Conservation (phyloP, 495 filamentous ascomycete species). For the Staphylotrichum longicolle region DNA sequence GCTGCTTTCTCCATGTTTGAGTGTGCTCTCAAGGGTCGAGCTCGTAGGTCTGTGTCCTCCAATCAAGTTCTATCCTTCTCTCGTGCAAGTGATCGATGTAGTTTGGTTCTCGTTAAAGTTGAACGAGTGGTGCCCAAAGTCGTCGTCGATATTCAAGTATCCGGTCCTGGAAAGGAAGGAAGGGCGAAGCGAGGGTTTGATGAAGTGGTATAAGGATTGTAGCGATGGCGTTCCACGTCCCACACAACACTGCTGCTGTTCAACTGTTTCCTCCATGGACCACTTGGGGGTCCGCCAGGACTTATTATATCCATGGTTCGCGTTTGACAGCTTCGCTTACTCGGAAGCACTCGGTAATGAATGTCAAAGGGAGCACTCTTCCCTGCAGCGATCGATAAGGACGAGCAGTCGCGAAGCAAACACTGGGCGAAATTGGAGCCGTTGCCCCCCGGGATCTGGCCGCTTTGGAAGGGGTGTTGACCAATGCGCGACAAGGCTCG, state of each 20-base stretch:
- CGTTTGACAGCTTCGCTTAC: neutral
- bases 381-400: conserved; percentile 20
- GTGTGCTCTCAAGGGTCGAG: neutral
- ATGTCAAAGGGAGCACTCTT: neutral
- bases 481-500: conserved; percentile 14
- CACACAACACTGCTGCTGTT: neutral
- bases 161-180: too few species aligned
- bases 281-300: neutral
- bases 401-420: conserved; percentile 15
- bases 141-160: too few species aligned
- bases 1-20: conserved; percentile 15
- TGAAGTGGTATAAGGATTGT: too few species aligned
- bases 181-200: too few species aligned
- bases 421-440: neutral
- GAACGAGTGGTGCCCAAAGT: too few species aligned
- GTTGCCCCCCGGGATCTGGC: neutral
- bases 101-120: too few species aligned
- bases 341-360: conserved; percentile 24
- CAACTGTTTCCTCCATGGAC: neutral
- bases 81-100: too few species aligned
- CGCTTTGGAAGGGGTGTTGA: neutral
- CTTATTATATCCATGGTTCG: conserved; percentile 19
- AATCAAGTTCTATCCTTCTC: too few species aligned
- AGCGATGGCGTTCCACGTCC: neutral
- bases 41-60: too few species aligned